A percentile compares a stretch with the other conserved stretches of the same genome.
Conservation (phyloP, 208 protist genomes). For the Crithidia brevicula region DNA sequence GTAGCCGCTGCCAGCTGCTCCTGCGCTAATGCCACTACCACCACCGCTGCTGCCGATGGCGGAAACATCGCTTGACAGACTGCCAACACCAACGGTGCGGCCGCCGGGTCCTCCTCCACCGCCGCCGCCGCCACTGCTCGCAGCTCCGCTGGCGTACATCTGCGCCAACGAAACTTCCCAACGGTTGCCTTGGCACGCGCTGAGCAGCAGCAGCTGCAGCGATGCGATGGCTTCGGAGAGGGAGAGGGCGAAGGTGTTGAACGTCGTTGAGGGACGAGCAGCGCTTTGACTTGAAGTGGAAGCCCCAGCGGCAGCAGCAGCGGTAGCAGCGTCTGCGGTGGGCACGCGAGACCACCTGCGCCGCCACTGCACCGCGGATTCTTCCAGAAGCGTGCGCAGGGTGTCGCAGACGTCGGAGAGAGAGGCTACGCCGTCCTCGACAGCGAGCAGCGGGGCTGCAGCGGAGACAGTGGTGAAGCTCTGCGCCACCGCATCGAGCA, state of each 20-base stretch:
- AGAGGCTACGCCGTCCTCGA: conserved; percentile 22
- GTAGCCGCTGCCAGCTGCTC: neutral
- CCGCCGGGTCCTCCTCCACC: neutral
- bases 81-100: neutral
- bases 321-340: no score
- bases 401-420: conserved; percentile 44
- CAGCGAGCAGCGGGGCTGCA: conserved; percentile 31
- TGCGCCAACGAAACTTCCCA: conserved; percentile 33
- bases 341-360: conserved; percentile 26
- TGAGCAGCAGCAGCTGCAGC: conserved; percentile 78
- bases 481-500: conserved; percentile 37
- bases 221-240: conserved; percentile 64
- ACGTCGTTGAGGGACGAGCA: conserved; percentile 10
- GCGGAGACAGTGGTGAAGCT: conserved; percentile 43
- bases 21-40: neutral
- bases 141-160: conserved; percentile 15
- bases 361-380: conserved; percentile 41
- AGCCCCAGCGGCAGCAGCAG: no score
- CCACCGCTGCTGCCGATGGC: neutral
- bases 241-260: conserved; percentile 16
- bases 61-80: neutral
- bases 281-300: neutral
- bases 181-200: conserved; percentile 50
- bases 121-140: neutral
- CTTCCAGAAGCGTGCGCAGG: conserved; percentile 43